A percentile compares a stretch with the other conserved stretches of the same genome.
These are phyloP conservation scores for Blastobotrys arbuscula DNA, from an alignment of 1,139 yeast genomes.

Conservation along the genomic window DNA sequence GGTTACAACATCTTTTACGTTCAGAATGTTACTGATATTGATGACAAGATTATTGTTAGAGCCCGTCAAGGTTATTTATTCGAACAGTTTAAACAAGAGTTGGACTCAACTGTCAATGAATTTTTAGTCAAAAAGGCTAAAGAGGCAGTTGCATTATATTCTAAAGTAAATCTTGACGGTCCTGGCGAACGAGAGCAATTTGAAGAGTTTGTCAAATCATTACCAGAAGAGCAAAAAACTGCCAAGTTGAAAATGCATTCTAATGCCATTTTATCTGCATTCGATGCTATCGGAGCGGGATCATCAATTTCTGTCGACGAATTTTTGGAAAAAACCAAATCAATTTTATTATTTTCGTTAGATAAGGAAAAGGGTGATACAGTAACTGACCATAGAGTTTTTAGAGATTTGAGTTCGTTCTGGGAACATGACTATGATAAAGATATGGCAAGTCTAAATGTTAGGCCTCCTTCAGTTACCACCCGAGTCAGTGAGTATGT, in stretches of 20 bases:
- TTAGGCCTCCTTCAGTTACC: constrained; percentile 74
- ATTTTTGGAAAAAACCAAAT: constrained; percentile 54
- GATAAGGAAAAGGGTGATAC: constrained; percentile 68
- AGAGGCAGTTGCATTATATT: constrained; percentile 46
- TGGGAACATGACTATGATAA: constrained; percentile 84
- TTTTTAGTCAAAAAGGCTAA: constrained; percentile 40
- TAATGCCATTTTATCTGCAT: constrained; percentile 57
- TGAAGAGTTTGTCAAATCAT: constrained; percentile 43
- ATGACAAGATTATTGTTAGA: constrained; percentile 89
- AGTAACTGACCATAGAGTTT: constrained; percentile 79
- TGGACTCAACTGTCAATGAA: constrained; percentile 27
- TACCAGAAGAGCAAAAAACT: constrained; percentile 42
- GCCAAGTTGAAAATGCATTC: constrained; percentile 87
- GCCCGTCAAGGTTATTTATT: constrained; percentile 87
- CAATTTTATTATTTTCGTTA: constrained; percentile 65
- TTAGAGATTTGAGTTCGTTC: constrained; percentile 73
- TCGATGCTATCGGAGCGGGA: constrained; percentile 30
- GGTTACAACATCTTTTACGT: constrained; percentile 82
- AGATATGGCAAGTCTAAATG: constrained; percentile 83
- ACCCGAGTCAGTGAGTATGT: constrained; percentile 97
- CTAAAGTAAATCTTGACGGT: constrained; percentile 53
- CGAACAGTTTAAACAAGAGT: constrained; percentile 44
- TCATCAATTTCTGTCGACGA: constrained; percentile 29
- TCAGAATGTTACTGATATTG: constrained; percentile 96
- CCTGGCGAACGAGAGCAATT: constrained; percentile 38